Conservation (phyloP, 73 alveolate genomes). For the Paramecium primaurelia region DNA sequence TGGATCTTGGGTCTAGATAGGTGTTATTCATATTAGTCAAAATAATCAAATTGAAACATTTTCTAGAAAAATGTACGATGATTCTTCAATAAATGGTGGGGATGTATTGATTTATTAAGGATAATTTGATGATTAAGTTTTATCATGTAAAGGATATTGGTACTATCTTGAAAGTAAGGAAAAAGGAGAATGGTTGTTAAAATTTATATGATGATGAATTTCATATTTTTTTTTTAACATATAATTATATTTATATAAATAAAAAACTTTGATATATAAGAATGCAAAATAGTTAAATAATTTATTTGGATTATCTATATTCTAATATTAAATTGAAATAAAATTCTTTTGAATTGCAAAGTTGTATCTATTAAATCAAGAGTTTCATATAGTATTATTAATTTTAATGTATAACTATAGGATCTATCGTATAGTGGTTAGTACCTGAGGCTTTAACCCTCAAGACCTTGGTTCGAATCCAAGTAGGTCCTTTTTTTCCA, state of each 20-base stretch:
- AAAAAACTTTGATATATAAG: too few species aligned
- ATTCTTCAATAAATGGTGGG: background rate
- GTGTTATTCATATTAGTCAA: background rate
- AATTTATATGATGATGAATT: background rate
- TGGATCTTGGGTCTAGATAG: background rate
- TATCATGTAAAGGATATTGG: background rate
- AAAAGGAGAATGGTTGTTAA: background rate
- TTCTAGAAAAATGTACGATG: background rate
- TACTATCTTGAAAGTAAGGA: background rate
- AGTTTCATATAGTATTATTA: background rate
- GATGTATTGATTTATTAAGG: background rate
- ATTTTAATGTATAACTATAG: background rate
- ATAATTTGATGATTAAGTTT: background rate
- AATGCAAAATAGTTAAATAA: too few species aligned
- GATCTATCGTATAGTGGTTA: slow-evolving; percentile 58
- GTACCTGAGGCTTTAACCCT: slow-evolving; percentile 60
- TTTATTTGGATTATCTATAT: too few species aligned
- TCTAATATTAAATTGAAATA: too few species aligned
- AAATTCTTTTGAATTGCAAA: background rate
- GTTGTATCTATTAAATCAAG: background rate
- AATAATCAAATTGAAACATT: background rate
- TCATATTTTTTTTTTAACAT: too few species aligned
- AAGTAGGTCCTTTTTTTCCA: slow-evolving; percentile 48
- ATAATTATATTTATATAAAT: background rate
- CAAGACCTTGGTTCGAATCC: slow-evolving; percentile 60